Evolutionary conservation across 2,329 filamentous ascomycete species (phyloP).

Genomic region (Fusarium sp.): DNA sequence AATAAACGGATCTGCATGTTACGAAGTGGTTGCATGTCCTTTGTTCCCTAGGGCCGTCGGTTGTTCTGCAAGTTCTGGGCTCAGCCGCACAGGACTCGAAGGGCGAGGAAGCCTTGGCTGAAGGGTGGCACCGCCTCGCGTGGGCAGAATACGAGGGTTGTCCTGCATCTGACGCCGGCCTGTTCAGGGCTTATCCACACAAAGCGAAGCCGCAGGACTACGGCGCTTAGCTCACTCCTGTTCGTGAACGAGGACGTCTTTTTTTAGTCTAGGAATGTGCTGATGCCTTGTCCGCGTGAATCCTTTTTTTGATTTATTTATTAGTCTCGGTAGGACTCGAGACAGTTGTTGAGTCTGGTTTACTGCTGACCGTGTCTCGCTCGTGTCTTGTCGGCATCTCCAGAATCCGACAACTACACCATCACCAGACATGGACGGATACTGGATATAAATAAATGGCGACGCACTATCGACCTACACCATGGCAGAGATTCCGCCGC

Average conservation of each 20-base stretch:
- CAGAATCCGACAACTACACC: not conserved
- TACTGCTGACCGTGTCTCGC: not conserved
- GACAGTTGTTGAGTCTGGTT: not conserved
- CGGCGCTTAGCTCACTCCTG: constrained; percentile 8
- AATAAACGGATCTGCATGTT: constrained; percentile 7
- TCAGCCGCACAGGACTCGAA: constrained; percentile 17
- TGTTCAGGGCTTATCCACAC: constrained; percentile 25
- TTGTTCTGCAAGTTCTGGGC: constrained; percentile 8
- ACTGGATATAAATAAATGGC: not conserved
- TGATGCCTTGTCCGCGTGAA: not conserved
- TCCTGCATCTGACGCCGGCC: constrained; percentile 31
- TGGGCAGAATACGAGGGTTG: constrained; percentile 35
- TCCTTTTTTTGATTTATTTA: not conserved
- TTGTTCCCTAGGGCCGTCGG: constrained; percentile 9
- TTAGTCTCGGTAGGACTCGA: not conserved
- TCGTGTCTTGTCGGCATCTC: not conserved
- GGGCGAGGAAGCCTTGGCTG: constrained; percentile 7
- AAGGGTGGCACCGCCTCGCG: constrained; percentile 34
- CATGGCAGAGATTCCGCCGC: constrained; percentile 15
- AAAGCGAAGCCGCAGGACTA: constrained; percentile 10
- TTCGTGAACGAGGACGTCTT: not conserved
- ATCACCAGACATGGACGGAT: not conserved
- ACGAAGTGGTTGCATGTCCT: constrained; percentile 13
- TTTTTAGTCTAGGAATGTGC: constrained; percentile 26
- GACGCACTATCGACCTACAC: not conserved